phyloP scores from a whole-genome alignment of 2,329 filamentous ascomycete species.

The Penicillium nordicum region DNA sequence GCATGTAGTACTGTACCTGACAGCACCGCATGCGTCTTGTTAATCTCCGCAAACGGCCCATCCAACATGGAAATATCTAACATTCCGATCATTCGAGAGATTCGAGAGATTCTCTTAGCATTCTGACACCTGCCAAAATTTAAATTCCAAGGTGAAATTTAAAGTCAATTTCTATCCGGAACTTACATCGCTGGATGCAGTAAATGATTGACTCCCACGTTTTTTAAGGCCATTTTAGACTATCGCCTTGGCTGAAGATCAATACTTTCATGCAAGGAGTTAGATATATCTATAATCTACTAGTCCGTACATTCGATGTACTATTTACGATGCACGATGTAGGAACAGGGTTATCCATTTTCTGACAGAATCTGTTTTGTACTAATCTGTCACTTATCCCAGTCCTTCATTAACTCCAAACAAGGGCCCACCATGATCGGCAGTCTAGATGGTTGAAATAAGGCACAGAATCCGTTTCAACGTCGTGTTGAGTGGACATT shows the following conservation, averaged over 20 bases:
- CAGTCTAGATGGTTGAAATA: not conserved
- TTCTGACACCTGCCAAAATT: not conserved
- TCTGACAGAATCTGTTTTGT: not conserved
- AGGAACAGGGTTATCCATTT: not conserved
- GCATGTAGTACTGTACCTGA: not conserved
- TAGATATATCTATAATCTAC: not conserved
- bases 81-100: not conserved
- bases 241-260: not conserved
- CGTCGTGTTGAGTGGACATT: not conserved
- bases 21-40: not conserved
- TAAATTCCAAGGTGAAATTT: too few species aligned
- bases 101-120: not conserved
- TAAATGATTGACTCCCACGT: not conserved
- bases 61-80: not conserved
- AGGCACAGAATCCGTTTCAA: not conserved
- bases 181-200: not conserved
- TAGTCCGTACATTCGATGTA: not conserved
- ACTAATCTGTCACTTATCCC: not conserved
- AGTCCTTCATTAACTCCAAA: slow-evolving; percentile 10
- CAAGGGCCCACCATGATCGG: slow-evolving; percentile 7
- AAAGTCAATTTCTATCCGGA: not conserved
- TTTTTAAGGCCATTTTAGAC: not conserved
- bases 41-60: not conserved
- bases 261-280: not conserved
- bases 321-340: not conserved